phyloP scores from a whole-genome alignment of 371 early-diverging fungal species.

The Mortierella sp. region DNA sequence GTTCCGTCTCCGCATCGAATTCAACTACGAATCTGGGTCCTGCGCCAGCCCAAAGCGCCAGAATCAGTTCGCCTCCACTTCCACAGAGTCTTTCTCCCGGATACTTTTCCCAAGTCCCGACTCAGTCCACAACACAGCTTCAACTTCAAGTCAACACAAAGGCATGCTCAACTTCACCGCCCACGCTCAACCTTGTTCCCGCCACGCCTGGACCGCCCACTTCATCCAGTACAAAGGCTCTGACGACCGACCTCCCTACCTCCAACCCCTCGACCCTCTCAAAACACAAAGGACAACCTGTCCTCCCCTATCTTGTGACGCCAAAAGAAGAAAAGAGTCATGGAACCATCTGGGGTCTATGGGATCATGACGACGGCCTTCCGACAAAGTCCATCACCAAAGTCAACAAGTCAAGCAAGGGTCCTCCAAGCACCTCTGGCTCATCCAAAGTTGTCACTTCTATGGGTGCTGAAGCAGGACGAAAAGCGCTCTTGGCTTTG shows the following conservation, averaged over 20 bases:
- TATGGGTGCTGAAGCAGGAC: conserved; percentile 53
- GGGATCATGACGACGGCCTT: conserved; percentile 51
- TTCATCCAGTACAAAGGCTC: conserved; percentile 21
- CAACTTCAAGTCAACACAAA: conserved; percentile 56
- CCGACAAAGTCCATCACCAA: conserved; percentile 29
- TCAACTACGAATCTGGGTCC: conserved; percentile 11
- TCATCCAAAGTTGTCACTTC: conserved; percentile 56
- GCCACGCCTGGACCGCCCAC: conserved; percentile 45
- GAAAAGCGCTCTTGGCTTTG: conserved; percentile 49
- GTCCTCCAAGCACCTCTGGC: conserved; percentile 50
- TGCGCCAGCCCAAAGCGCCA: neutral
- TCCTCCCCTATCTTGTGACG: conserved; percentile 51
- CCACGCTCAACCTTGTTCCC: conserved; percentile 52
- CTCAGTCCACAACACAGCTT: conserved; percentile 37
- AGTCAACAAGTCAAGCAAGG: conserved; percentile 38
- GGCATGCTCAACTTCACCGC: conserved; percentile 36
- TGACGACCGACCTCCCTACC: conserved; percentile 24
- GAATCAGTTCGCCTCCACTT: neutral
- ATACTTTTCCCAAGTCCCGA: conserved; percentile 35
- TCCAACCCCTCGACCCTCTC: conserved; percentile 55
- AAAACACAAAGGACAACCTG: conserved; percentile 55
- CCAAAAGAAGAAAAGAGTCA: conserved; percentile 58
- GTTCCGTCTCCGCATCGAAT: conserved; percentile 16
- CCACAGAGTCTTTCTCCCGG: conserved; percentile 43
- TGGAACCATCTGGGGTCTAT: conserved; percentile 53